A percentile compares a stretch with the other conserved stretches of the same genome.
Evolutionary conservation across 192 early-diverging fungal species (phyloP).

Genomic region (Podila horticola): DNA sequence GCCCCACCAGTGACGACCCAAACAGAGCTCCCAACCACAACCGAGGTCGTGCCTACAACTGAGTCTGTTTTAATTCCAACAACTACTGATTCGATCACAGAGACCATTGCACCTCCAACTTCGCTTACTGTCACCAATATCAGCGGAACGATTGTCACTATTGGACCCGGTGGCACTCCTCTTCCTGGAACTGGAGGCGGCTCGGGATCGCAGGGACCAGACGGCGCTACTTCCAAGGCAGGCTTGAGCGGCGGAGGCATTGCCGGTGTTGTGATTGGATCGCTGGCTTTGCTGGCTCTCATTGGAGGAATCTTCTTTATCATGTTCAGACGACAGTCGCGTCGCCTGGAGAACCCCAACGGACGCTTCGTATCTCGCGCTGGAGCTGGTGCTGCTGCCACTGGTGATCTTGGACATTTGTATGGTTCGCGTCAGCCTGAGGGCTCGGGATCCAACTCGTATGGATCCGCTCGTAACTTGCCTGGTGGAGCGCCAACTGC

Average conservation of each 20-base stretch:
- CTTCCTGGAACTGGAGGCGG: slow-evolving; percentile 1
- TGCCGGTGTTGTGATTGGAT: slow-evolving; percentile 37
- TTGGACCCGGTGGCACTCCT: slow-evolving; percentile 9
- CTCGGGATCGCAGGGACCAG: neutral
- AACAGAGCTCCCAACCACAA: neutral
- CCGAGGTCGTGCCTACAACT: neutral
- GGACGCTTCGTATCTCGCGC: slow-evolving; percentile 38
- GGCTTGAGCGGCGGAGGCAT: slow-evolving; percentile 25
- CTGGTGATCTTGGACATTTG: slow-evolving; percentile 37
- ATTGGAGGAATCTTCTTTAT: slow-evolving; percentile 47
- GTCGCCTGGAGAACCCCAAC: slow-evolving; percentile 44
- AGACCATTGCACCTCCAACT: slow-evolving; percentile 26
- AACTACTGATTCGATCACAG: slow-evolving; percentile 9
- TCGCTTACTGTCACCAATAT: slow-evolving; percentile 18
- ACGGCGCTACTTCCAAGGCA: slow-evolving; percentile 9
- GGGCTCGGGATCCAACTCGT: slow-evolving; percentile 41
- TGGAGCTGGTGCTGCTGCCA: slow-evolving; percentile 35
- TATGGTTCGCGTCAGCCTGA: slow-evolving; percentile 43
- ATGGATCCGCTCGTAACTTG: slow-evolving; percentile 31
- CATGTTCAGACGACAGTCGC: slow-evolving; percentile 44
- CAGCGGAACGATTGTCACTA: slow-evolving; percentile 31
- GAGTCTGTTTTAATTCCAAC: slow-evolving; percentile 1
- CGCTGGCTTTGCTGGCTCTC: slow-evolving; percentile 20
- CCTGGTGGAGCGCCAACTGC: slow-evolving; percentile 41
- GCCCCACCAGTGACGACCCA: slow-evolving; percentile 12